Base-by-base conservation (phyloP, 768 basidiomycete species). In the Tephrocybe rancida region DNA sequence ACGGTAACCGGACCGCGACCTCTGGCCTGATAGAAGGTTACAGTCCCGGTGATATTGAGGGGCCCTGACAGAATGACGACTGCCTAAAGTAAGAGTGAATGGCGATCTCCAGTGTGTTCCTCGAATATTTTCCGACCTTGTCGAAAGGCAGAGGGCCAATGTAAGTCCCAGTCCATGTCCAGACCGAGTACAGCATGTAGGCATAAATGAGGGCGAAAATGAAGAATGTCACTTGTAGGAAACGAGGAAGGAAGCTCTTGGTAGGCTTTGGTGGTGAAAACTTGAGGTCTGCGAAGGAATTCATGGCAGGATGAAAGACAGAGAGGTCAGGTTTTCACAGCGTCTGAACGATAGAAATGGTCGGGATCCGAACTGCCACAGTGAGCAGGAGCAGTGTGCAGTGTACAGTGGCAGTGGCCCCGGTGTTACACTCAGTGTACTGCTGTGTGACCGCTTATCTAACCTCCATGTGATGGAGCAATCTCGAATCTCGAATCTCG, bases 21-120 rank as follows among this genome's bases (percentile, higher is more conserved):
- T 16, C 73, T 64, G 2, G 72, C 49, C 67, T 92, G 90, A 25
- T 76, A 73, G 67, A 93, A 91, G 35, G 73, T 76, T 54, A 92
- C 81, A 3, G 78, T 83, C 35, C 92, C 91, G 35, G 72, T 69
- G 46, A 87, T 86, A 39, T 70, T 67, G 3, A 84, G 81, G 60
- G 80, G 78, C 35, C 87, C 87, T 48, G 75, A 77, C 56, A 92
- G 71, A 37, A 89, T 78, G 1, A 79, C 87, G 30, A 73, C 60
- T 7, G 73, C 71, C 70, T 72, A 29, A 35, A 29, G 8, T 24
- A 13, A 26, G 9, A 45, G 50, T 39, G n/a, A 22, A 14, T 42
- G 16, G 16, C 3, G 25, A 41, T 3, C 2, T 3, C 16, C 13
- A 18, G n/a, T n/a, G n/a, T n/a, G n/a, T 43, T 25, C 22, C 24